Base-by-base conservation (phyloP, 306 rosid genomes). In the Cicer bijugum region DNA sequence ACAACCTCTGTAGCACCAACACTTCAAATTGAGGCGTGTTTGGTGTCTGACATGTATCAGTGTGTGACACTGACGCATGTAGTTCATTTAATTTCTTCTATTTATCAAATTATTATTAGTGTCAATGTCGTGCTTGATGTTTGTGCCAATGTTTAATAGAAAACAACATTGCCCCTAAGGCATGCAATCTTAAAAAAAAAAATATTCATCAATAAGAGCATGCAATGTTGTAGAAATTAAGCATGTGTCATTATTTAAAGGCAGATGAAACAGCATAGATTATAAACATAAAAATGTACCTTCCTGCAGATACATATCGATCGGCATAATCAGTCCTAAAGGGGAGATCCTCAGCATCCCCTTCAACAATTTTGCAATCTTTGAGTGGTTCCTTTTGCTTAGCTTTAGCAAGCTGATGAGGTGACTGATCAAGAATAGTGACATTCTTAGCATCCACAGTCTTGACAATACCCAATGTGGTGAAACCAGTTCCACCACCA, bases 291-390 rank as follows among this genome's bases (percentile, higher is more conserved):
- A 57, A 59, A 33, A 8, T 12, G 6, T 79, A 91, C 98, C 98
- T 91, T 82, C 98, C 98, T 0, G 98, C 97, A 2, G 97, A 93
- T 1, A 93, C 82, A 85, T 93, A 93, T 89, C 97, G 75, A 85
- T 93, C 98, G 0, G 97, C 97, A 80, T 89, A 93, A 84, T 93
- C 98, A 7, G 97, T 89, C 12, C 0, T 78, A 83, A 93, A 93
- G 6, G 98, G 98, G 45, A 93, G 90, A 83, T 91, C 90, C 75
- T 93, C 96, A 1, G 96, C 98, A 72, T 93, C 98, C n/a, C 98
- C 97, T 76, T 91, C 91, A 45, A 93, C 52, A 6, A 91, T 84
- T 75, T 88, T 93, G 81, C 97, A 91, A 0, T 91, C 97, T 78
- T 93, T 93, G 78, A 91, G 81, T 1, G 96, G 89, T 50, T 86